A percentile compares a stretch with the other conserved stretches of the same genome.
These are phyloP conservation scores for Aspergillus caelatus DNA, from an alignment of 2,329 filamentous ascomycete genomes.

Conservation along the genomic window DNA sequence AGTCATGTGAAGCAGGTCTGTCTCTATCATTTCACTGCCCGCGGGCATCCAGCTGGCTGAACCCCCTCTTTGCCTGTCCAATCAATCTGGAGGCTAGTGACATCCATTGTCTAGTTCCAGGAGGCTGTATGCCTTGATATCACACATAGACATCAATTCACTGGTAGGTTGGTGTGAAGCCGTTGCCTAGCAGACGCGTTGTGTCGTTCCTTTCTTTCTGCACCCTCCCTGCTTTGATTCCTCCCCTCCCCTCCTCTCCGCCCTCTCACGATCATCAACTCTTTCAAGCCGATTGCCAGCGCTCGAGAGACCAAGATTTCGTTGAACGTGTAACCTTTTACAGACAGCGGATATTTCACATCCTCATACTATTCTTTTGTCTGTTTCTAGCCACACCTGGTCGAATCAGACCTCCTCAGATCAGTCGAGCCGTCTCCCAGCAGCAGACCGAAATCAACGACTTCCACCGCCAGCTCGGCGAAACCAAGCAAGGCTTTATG, in stretches of 20 bases:
- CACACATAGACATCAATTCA: neutral
- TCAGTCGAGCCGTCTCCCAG: no score
- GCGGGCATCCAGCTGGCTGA: neutral
- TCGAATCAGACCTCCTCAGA: no score
- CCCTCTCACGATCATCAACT: no score
- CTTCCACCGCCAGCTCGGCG: constrained; percentile 15
- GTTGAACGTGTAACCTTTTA: no score
- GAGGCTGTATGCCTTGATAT: neutral
- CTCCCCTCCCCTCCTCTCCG: no score
- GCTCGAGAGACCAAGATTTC: no score
- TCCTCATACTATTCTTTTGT: no score
- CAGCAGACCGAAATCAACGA: constrained; percentile 15
- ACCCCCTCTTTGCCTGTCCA: neutral
- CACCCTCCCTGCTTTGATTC: neutral
- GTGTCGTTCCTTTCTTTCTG: neutral
- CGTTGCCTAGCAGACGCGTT: neutral
- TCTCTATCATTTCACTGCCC: neutral
- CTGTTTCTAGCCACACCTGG: no score
- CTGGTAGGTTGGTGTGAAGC: neutral
- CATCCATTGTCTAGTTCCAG: no score
- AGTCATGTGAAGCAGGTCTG: neutral
- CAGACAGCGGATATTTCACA: no score
- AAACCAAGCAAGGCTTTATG: constrained; percentile 5
- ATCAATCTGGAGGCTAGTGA: no score
- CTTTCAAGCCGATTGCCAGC: no score